Evolutionary conservation across 2,329 filamentous ascomycete genomes (phyloP), one percentile per base, ranked within the genome.

Genomic region (Pseudocercospora pini-densiflorae): DNA sequence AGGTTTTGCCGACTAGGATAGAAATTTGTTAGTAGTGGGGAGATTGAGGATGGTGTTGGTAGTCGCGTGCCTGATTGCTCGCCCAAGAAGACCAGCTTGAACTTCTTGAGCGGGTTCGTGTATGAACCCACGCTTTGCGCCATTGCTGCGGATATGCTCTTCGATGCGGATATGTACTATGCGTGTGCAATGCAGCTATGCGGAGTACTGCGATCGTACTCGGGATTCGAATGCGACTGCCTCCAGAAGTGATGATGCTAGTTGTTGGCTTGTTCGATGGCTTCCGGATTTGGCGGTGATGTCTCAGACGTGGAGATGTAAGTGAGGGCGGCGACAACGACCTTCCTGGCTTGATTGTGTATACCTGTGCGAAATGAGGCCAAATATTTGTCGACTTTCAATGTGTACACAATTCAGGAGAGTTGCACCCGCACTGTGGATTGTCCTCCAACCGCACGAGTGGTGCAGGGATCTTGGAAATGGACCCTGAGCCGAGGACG

Each of bases 61-160:
- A 14, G 24, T 33, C 53, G 62, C 89, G 80, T 93, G 97, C 94
- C 95, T 81, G 94, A 98, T 83, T 99, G 95, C 84, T 99, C 95
- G 78, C 95, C 95, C 70, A 99, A 85, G 81, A 99, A 99, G 74
- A 99, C 95, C 81, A 99, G 84, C 94, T 99, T 99, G 91, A 98
- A 99, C 83, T 99, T 99, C 92, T 99, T 99, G 84, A 99, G 86
- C 77, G 95, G 95, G 86, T 98, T 98, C 81, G 96, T 97, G 87
- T 98, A 99, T 72, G 92, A 92, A 81, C 91, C 92, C 77, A 89
- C 90, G 66, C 82, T 83, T 75, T 93, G 89, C 81, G 94, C 92
- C 94, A 97, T 97, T 79, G 79, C 88, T 81, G 59, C 43, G 61
- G 47, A 29, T 36, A 36, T 40, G 45, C 23, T 61, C 19, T 27